phyloP scores from a whole-genome alignment of 371 early-diverging fungal genomes.

The Blastocladiella emersonii region DNA sequence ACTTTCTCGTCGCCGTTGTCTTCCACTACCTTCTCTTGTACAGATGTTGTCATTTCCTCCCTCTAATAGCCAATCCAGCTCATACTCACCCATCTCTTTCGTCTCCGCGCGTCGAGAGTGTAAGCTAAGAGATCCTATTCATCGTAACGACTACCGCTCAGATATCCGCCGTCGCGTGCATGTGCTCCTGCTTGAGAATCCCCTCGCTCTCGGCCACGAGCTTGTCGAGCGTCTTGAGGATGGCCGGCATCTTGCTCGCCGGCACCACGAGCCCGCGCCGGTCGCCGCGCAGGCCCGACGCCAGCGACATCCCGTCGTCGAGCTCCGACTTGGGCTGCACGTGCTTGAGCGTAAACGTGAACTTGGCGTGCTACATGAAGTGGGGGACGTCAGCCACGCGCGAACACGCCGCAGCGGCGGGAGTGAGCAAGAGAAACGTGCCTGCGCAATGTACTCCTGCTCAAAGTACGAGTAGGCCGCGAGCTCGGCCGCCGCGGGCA shows the following conservation, averaged over 20 bases:
- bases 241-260: neutral
- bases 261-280: neutral
- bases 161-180: too few relatives aligned
- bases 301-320: neutral
- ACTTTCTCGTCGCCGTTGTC: neutral
- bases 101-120: too few relatives aligned
- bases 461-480: neutral
- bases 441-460: slow-evolving; percentile 2
- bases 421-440: neutral
- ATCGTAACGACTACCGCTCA: too few relatives aligned
- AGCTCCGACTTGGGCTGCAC: neutral
- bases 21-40: too few relatives aligned
- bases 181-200: neutral
- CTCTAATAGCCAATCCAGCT: too few relatives aligned
- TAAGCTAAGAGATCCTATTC: too few relatives aligned
- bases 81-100: too few relatives aligned
- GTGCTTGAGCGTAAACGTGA: neutral
- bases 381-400: neutral
- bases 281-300: neutral
- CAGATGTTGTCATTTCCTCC: too few relatives aligned
- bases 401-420: neutral
- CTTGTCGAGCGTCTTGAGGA: neutral
- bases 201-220: neutral
- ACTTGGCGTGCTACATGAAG: neutral
- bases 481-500: neutral